phyloP scores from a whole-genome alignment of 441 rosid genomes.

The Populus trichocarpa region DNA sequence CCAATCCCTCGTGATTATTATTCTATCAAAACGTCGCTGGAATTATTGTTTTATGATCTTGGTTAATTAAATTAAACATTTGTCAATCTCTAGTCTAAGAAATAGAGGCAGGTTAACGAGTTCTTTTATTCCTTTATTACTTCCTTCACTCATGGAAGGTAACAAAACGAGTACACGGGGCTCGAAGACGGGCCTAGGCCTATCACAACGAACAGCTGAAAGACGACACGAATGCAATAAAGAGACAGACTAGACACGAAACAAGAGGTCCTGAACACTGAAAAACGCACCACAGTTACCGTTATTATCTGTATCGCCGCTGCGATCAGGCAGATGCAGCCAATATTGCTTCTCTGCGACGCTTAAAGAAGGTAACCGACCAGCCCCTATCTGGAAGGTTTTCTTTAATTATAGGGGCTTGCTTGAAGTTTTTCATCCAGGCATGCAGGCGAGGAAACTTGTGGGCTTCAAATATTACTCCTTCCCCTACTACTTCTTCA shows the following conservation, averaged over 20 bases:
- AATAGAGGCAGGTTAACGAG: too few relatives aligned
- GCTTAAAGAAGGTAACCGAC: neutral
- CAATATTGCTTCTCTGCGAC: neutral
- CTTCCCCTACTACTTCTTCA: neutral
- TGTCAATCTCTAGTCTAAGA: too few relatives aligned
- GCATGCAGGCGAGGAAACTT: neutral
- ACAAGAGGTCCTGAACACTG: neutral
- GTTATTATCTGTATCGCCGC: neutral
- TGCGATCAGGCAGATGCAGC: neutral
- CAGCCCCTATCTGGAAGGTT: neutral
- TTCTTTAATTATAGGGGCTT: neutral
- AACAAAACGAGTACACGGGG: too few relatives aligned
- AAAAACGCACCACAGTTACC: neutral
- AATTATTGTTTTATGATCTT: too few relatives aligned
- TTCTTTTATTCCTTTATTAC: neutral
- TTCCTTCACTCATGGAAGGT: too few relatives aligned
- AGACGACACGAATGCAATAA: too few relatives aligned
- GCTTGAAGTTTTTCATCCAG: neutral
- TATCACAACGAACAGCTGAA: too few relatives aligned
- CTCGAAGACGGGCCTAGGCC: too few relatives aligned
- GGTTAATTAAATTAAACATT: too few relatives aligned
- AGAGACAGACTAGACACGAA: neutral
- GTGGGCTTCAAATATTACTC: neutral
- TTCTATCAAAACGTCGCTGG: too few relatives aligned
- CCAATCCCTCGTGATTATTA: too few relatives aligned